These are phyloP conservation scores for Platismatia glauca DNA, from an alignment of 495 filamentous ascomycete species.

Conservation along the genomic window DNA sequence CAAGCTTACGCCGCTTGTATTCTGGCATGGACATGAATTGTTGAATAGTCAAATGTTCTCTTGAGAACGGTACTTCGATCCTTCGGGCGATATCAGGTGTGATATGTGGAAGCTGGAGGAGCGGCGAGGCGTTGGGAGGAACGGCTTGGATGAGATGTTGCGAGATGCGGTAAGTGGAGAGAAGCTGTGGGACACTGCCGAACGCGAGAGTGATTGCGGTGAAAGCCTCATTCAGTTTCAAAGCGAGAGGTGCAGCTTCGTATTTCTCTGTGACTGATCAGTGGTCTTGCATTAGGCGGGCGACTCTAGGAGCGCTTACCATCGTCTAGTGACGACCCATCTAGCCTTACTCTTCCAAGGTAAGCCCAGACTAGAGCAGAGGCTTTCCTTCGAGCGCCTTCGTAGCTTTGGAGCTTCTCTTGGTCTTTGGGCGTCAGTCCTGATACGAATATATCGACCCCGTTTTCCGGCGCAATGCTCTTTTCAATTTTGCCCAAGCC, in stretches of 20 bases:
- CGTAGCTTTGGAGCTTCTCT: slow-evolving; percentile 56
- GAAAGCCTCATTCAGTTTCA: slow-evolving; percentile 77
- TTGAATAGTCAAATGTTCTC: slow-evolving; percentile 69
- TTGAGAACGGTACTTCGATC: slow-evolving; percentile 63
- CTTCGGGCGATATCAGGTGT: slow-evolving; percentile 63
- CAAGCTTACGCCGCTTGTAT: slow-evolving; percentile 57
- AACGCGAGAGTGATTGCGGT: slow-evolving; percentile 79
- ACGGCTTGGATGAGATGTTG: slow-evolving; percentile 88
- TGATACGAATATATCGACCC: slow-evolving; percentile 37
- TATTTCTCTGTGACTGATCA: slow-evolving; percentile 45
- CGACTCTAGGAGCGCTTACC: slow-evolving; percentile 43
- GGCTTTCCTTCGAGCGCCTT: slow-evolving; percentile 72
- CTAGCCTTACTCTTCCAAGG: slow-evolving; percentile 71
- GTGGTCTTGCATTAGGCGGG: not conserved
- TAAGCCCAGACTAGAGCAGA: slow-evolving; percentile 91
- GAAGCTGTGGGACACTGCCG: slow-evolving; percentile 69
- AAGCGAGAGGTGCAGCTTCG: slow-evolving; percentile 77
- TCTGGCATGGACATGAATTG: slow-evolving; percentile 79
- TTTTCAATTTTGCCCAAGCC: slow-evolving; percentile 75
- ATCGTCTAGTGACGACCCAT: slow-evolving; percentile 60
- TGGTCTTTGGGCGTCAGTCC: slow-evolving; percentile 62
- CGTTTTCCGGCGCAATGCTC: slow-evolving; percentile 54
- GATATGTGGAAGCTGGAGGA: slow-evolving; percentile 87
- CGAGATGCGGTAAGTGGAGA: slow-evolving; percentile 70
- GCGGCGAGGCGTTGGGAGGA: slow-evolving; percentile 70